Base-by-base conservation (phyloP, 345 rosid species). In the Aethionema arabicum region DNA sequence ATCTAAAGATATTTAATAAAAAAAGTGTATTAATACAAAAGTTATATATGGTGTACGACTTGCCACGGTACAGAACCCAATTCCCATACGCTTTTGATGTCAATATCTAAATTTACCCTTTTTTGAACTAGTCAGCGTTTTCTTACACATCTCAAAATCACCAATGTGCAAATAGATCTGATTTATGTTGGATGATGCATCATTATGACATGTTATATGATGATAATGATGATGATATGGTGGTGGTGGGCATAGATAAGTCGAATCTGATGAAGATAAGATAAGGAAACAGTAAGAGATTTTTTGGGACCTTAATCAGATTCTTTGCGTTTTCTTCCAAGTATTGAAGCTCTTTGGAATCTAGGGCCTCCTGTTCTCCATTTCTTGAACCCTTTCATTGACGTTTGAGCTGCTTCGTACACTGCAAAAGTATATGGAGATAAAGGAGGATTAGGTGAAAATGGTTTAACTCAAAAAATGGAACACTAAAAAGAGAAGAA, bases 311-410 rank as follows among this genome's bases (percentile, higher is more conserved):
- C 5, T 85, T 80, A 7, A 46, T 46, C 14, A 82, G 71, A 70
- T 78, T 92, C 79, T 80, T 80, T 90, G 76, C 97, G 80, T 77
- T 87, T 89, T 75, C 89, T 84, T 37, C 96, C 91, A 4, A 90
- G 96, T 74, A 85, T 72, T n/a, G 96, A 84, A 65, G 95, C 90
- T 76, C 82, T 81, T 59, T 84, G 85, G 57, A 87, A 76, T 73
- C 97, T 83, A 39, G 87, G 85, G n/a, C 97, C 97, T 15, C 96
- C 91, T 43, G 76, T 76, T 37, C 91, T 80, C 91, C 91, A 90
- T 69, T 85, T 87, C 80, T 76, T 92, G 58, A 87, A 87, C 14
- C 84, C 82, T 21, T 66, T 59, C 88, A 85, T 81, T 15, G 97
- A 90, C 16, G 77, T 70, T 61, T 79, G 90, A 67, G 96, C 99